phyloP scores from a whole-genome alignment of 306 rosid genomes.

The Trichosanthes truncata region DNA sequence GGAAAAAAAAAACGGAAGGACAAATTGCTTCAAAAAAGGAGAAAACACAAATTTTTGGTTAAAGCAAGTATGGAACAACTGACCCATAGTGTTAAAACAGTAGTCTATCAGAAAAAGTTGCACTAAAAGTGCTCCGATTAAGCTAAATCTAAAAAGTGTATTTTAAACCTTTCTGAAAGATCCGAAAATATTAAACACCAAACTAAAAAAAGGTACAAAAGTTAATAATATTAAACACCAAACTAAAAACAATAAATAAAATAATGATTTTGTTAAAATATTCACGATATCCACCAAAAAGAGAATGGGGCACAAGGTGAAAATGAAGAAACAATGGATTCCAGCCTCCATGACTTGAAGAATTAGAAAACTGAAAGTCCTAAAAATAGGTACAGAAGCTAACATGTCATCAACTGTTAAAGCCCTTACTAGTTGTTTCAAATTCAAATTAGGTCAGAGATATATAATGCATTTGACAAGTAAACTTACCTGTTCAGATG shows the following conservation, averaged over 20 bases:
- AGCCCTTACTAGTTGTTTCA: not conserved
- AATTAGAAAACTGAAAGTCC: not conserved
- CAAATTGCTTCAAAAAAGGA: not conserved
- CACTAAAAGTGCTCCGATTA: not conserved
- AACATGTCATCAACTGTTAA: not conserved
- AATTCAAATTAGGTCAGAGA: not conserved
- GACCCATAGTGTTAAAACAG: not conserved
- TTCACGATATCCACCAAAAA: not conserved
- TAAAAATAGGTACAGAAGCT: not conserved
- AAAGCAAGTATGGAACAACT: not conserved
- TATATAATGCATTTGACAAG: slow-evolving; percentile 8
- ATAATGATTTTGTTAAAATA: not conserved
- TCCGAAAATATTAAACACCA: not conserved
- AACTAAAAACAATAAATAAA: not conserved
- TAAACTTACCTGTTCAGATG: slow-evolving; percentile 72
- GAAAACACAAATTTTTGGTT: not conserved
- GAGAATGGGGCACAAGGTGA: not conserved
- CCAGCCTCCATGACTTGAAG: not conserved
- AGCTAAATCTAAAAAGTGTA: not conserved
- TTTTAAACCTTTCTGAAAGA: not conserved
- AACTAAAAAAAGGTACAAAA: not conserved
- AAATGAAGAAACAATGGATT: not conserved
- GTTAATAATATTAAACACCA: not conserved
- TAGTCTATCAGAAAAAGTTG: not conserved
- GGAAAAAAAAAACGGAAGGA: not conserved